Evolutionary conservation across 139 green algal species (phyloP), one percentile per base, ranked within the genome.

Genomic region (Coccomyxa sp.): DNA sequence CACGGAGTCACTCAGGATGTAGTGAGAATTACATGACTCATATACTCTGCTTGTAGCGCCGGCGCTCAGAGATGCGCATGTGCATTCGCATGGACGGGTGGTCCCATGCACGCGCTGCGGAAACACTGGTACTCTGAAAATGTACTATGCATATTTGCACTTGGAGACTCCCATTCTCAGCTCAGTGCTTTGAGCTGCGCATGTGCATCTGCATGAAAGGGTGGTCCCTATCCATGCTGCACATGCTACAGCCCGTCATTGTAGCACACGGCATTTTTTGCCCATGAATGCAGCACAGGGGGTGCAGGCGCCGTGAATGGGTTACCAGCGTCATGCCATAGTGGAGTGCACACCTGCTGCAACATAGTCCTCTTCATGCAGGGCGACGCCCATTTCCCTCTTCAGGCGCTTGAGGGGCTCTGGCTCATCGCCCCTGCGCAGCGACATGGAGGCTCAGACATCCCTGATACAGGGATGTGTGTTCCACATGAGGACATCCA

Each of bases 381-480:
- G 75, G 1, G 74, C 78, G 33, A 93, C 82, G 40, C 78, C 64
- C 86, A 95, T 89, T 82, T 94, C 88, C 38, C 88, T 86, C 76
- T 92, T 93, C 29, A 95, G 70, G 22, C 92, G 83, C 81, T 89
- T 89, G 68, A 95, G 87, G 50, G 81, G 82, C 34, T 94, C 90
- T 0, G 82, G 88, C 37, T 92, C 85, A 44, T 78, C 50, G 1
- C n/a, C 29, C 50, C 78, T 81, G 68, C 2, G n/a, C 29, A 37
- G 37, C 12, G 10, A 9, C 29, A 77, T 39, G 27, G 24, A 58
- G n/a, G 8, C n/a, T n/a, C n/a, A n/a, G n/a, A n/a, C n/a, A n/a
- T n/a, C n/a, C n/a, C 64, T n/a, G 64, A 8, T 12, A 24, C n/a
- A 72, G 8, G 8, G 64, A 16, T 35, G 64, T 24, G 27, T 24